Evolutionary conservation across 345 rosid genomes (phyloP).

Genomic region (Lepidium aucheri): DNA sequence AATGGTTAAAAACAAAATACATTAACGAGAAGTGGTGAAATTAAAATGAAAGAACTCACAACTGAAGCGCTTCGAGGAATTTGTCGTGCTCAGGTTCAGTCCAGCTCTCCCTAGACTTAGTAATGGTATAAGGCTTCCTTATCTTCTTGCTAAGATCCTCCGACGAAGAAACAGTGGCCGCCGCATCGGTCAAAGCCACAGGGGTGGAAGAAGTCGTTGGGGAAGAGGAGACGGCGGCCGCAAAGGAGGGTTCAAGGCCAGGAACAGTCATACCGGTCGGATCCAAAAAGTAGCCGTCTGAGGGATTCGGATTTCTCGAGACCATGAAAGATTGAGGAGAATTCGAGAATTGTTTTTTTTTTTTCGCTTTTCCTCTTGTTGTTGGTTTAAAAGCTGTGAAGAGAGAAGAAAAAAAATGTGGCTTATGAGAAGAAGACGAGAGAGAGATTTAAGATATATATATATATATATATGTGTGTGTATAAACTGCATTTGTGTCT

Average conservation of each 20-base stretch:
- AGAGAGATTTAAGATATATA: background rate
- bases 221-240: slow-evolving; percentile 22
- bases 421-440: slow-evolving; percentile 1
- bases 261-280: slow-evolving; percentile 63
- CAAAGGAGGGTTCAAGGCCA: slow-evolving; percentile 41
- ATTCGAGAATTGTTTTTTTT: background rate
- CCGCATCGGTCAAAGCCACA: slow-evolving; percentile 21
- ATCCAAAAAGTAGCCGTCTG: slow-evolving; percentile 56
- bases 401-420: background rate
- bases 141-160: slow-evolving; percentile 69
- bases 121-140: slow-evolving; percentile 79
- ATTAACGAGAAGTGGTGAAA: background rate
- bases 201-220: slow-evolving; percentile 21
- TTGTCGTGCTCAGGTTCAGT: slow-evolving; percentile 97
- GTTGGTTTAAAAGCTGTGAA: background rate
- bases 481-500: background rate
- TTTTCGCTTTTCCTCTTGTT: background rate
- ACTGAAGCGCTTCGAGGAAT: slow-evolving; percentile 87
- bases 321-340: slow-evolving; percentile 34
- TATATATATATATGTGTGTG: background rate
- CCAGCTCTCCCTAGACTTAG: slow-evolving; percentile 94
- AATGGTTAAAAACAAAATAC: background rate
- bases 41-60: slow-evolving; percentile 34
- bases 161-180: slow-evolving; percentile 33
- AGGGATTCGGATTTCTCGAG: slow-evolving; percentile 53